Evolutionary conservation across 1,284 basidiomycete genomes (phyloP), one percentile per base, ranked within the genome.

Genomic region (Puccinia brachypodii): DNA sequence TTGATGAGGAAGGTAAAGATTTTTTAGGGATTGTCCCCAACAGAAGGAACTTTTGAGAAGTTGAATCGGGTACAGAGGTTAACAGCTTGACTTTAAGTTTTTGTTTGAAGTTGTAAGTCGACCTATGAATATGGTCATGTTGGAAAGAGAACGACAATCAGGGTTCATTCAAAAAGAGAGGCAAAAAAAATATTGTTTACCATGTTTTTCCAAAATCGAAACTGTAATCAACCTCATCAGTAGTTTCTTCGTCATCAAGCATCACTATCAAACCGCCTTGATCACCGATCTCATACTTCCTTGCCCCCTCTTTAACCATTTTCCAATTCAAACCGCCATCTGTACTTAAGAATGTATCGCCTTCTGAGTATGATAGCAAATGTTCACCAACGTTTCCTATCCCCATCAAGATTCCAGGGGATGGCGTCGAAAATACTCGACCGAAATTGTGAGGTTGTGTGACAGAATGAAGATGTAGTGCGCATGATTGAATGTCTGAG

Each of bases 211-310:
- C 96, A 53, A 94, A 89, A 86, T 99, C 92, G 62, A 91, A 91
- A n/a, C 93, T 94, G 86, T 96, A 98, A 64, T 88, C 89, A 44
- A 98, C 88, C 42, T 89, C 88, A 84, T 93, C 90, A 0, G 91
- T 92, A n/a, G 88, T 86, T 58, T 93, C 92, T 84, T 98, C 95
- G 85, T 99, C 95, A 84, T 95, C 92, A 9, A 95, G 91, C 19
- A 92, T 89, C 28, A 98, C 91, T 44, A 98, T 87, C 44, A 98
- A 89, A 83, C 92, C 92, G 0, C 96, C 86, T 89, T 89, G 90
- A 85, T 98, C 96, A 22, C 96, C 96, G 87, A 98, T 96, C 87
- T 98, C 95, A 86, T 98, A 98, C 87, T 95, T 94, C 87, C 95
- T 92, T 0, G 96, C 93, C 28, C 92, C 92, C 81, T 88, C 88